Evolutionary conservation across 2,329 filamentous ascomycete species (phyloP).

Genomic region (Aspergillus pseudoglaucus): DNA sequence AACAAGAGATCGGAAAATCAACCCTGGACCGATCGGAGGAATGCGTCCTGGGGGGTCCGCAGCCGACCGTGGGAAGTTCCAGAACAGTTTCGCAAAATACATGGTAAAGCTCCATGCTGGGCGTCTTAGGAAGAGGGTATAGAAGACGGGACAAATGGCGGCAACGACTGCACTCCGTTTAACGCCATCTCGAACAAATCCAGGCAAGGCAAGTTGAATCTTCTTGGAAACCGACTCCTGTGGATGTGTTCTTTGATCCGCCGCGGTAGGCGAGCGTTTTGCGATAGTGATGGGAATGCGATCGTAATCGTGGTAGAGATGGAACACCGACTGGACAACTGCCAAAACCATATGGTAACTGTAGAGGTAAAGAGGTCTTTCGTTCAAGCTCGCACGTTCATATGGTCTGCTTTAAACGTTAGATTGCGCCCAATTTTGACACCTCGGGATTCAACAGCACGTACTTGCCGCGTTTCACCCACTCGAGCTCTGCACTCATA

Average conservation of each 20-base stretch:
- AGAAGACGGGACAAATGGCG: conserved; percentile 50
- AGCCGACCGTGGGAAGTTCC: conserved; percentile 67
- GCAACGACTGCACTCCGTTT: conserved; percentile 35
- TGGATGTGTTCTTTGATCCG: conserved; percentile 32
- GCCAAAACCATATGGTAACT: conserved; percentile 64
- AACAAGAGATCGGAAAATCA: conserved; percentile 51
- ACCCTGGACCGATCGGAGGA: conserved; percentile 52
- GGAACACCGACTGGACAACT: conserved; percentile 59
- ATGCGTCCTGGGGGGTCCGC: conserved; percentile 49
- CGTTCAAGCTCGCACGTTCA: conserved; percentile 73
- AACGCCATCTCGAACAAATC: conserved; percentile 27
- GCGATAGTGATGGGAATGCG: conserved; percentile 50
- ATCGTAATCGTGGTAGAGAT: conserved; percentile 70
- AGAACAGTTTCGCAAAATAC: conserved; percentile 63
- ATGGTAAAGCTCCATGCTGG: conserved; percentile 65
- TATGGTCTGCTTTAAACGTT: conserved; percentile 32
- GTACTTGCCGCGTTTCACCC: conserved; percentile 63
- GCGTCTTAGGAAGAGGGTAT: conserved; percentile 56
- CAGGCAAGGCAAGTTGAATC: conserved; percentile 30
- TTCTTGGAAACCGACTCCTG: conserved; percentile 31
- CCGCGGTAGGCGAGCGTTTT: conserved; percentile 25
- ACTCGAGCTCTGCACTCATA: conserved; percentile 56
- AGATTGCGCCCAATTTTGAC: background rate
- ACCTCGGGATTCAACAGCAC: conserved; percentile 28
- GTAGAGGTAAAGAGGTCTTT: conserved; percentile 75